phyloP scores from a whole-genome alignment of 1,284 basidiomycete genomes.

The Pseudozyma hubeiensis region DNA sequence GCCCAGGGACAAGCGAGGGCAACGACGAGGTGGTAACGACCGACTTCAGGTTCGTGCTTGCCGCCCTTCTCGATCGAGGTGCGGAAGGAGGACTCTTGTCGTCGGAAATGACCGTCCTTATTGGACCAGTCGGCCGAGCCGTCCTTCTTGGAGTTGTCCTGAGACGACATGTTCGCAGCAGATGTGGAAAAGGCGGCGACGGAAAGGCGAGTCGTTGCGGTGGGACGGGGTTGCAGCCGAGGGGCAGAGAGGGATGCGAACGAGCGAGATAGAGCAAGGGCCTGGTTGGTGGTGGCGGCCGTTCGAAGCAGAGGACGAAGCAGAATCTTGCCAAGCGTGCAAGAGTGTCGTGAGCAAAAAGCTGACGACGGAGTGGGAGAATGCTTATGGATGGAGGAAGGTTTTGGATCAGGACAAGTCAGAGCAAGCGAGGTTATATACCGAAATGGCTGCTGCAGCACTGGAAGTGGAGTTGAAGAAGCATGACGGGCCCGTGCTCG shows the following conservation, averaged over 20 bases:
- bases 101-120: conserved; percentile 84
- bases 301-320: background rate
- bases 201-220: background rate
- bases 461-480: too few relatives aligned
- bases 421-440: too few relatives aligned
- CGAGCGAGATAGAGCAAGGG: background rate
- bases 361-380: conserved; percentile 2
- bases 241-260: background rate
- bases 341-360: conserved; percentile 1
- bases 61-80: conserved; percentile 78
- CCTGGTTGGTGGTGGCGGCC: conserved; percentile 9
- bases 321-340: conserved; percentile 6
- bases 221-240: background rate
- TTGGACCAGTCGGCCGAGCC: conserved; percentile 66
- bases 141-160: conserved; percentile 49
- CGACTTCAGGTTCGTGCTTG: conserved; percentile 83
- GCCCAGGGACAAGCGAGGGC: conserved; percentile 80
- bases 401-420: too few relatives aligned
- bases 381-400: background rate
- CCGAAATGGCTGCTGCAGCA: too few relatives aligned
- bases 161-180: conserved; percentile 2
- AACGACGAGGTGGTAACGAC: conserved; percentile 71
- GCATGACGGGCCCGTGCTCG: too few relatives aligned
- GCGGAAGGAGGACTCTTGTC: conserved; percentile 80
- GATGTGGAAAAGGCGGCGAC: background rate